phyloP scores from a whole-genome alignment of 352 stramenopile species.

The Globisporangium orthogonon region DNA sequence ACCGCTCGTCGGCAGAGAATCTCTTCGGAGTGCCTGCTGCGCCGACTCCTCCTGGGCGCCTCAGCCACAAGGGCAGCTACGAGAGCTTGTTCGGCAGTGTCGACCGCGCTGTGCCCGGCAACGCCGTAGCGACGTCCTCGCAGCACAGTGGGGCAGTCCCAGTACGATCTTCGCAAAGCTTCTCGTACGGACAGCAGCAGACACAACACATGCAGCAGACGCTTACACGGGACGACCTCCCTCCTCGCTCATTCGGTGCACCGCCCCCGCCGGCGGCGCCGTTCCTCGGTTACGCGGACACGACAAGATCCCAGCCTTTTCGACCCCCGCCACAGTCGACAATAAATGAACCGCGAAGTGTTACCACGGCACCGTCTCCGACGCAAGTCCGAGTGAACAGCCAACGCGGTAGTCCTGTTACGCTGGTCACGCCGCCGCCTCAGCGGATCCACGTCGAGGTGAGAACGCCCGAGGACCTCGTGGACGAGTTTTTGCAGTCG shows the following conservation, averaged over 20 bases:
- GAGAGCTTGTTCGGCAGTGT: constrained; percentile 41
- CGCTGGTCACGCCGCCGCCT: constrained; percentile 12
- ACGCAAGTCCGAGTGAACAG: constrained; percentile 6
- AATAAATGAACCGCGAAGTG: constrained; percentile 12
- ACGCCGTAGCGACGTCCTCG: constrained; percentile 9
- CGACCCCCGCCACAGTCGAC: constrained; percentile 9
- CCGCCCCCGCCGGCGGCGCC: constrained; percentile 54
- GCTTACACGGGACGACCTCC: constrained; percentile 5
- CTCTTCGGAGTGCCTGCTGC: constrained; percentile 32
- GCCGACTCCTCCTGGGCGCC: constrained; percentile 16
- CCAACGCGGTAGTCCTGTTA: constrained; percentile 14
- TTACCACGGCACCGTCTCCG: constrained; percentile 7
- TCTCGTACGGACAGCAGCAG: constrained; percentile 32
- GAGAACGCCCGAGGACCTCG: constrained; percentile 38
- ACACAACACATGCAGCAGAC: background rate
- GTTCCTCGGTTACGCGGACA: constrained; percentile 57
- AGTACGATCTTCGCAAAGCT: constrained; percentile 34
- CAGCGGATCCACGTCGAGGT: constrained; percentile 19
- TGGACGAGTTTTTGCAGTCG: constrained; percentile 62
- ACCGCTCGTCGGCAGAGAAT: constrained; percentile 23
- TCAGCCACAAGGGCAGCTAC: constrained; percentile 24
- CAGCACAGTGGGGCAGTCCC: background rate
- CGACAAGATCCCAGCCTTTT: constrained; percentile 37
- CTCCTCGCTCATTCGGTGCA: constrained; percentile 5
- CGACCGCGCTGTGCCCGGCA: constrained; percentile 8